Percentiles rank a stretch among this genome's conserved stretches.
Conservation (phyloP, 495 filamentous ascomycete species). For the Aspergillus indologenus region DNA sequence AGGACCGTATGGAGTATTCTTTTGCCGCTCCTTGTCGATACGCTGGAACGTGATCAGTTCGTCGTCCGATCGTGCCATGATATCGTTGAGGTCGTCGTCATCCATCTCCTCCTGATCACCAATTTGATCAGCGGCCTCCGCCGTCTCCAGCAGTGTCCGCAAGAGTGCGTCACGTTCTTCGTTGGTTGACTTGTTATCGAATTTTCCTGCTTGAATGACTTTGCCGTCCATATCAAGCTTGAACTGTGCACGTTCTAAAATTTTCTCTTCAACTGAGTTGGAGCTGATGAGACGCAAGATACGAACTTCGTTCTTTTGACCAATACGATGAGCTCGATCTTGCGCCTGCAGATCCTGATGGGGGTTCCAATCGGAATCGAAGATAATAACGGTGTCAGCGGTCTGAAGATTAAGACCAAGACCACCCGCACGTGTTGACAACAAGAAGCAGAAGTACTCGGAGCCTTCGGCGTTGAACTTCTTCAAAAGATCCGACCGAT, state of each 20-base stretch:
- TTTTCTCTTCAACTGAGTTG: constrained; percentile 98
- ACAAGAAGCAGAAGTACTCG: constrained; percentile 93
- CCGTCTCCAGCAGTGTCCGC: constrained; percentile 84
- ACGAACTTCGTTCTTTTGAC: constrained; percentile 98
- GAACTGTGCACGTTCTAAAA: constrained; percentile 92
- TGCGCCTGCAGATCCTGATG: constrained; percentile 99
- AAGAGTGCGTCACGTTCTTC: constrained; percentile 96
- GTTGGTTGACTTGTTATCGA: constrained; percentile 98
- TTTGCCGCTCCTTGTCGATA: constrained; percentile 71
- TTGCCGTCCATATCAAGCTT: constrained; percentile 99
- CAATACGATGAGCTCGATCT: constrained; percentile 99
- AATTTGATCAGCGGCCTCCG: constrained; percentile 77
- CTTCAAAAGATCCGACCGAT: constrained; percentile 85
- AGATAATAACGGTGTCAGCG: constrained; percentile 98
- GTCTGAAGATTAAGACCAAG: constrained; percentile 95
- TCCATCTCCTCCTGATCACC: constrained; percentile 89
- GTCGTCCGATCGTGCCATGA: constrained; percentile 72
- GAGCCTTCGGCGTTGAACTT: constrained; percentile 87
- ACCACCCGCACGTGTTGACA: constrained; percentile 98
- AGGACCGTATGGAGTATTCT: constrained; percentile 66
- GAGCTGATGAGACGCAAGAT: constrained; percentile 93
- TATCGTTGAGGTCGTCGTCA: constrained; percentile 92
- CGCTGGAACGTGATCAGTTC: constrained; percentile 68
- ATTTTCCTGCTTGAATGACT: constrained; percentile 97
- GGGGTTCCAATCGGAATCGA: constrained; percentile 99